Evolutionary conservation across 2,329 filamentous ascomycete species (phyloP).

Genomic region (Beauveria sp.): DNA sequence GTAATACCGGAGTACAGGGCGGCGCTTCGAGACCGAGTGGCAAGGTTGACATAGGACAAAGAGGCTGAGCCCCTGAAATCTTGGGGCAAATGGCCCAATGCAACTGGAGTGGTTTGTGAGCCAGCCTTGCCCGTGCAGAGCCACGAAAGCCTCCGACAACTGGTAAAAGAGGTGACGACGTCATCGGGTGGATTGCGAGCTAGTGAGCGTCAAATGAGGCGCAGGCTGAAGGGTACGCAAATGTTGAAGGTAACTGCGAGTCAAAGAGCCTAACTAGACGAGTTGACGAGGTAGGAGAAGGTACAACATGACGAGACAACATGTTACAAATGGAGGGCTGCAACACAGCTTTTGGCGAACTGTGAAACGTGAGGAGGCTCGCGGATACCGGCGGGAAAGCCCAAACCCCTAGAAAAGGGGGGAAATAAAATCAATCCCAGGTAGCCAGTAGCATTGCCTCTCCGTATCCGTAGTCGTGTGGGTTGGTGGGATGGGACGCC

Average conservation of each 20-base stretch:
- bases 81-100: background rate
- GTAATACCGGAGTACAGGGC: background rate
- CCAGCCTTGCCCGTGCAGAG: too few relatives aligned
- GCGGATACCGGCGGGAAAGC: background rate
- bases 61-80: conserved; percentile 10
- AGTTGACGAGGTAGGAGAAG: background rate
- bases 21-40: background rate
- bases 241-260: background rate
- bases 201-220: background rate
- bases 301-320: background rate
- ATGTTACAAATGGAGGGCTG: background rate
- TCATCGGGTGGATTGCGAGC: conserved; percentile 1
- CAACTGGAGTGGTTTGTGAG: background rate
- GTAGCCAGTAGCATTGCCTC: too few relatives aligned
- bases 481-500: background rate
- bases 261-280: background rate
- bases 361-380: background rate
- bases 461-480: background rate
- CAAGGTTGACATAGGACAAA: background rate
- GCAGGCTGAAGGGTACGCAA: background rate
- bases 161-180: background rate
- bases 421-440: too few relatives aligned
- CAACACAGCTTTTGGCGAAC: background rate
- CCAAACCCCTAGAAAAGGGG: background rate
- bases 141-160: background rate